phyloP scores from a whole-genome alignment of 2,329 filamentous ascomycete species.

The Diaporthe sp. region DNA sequence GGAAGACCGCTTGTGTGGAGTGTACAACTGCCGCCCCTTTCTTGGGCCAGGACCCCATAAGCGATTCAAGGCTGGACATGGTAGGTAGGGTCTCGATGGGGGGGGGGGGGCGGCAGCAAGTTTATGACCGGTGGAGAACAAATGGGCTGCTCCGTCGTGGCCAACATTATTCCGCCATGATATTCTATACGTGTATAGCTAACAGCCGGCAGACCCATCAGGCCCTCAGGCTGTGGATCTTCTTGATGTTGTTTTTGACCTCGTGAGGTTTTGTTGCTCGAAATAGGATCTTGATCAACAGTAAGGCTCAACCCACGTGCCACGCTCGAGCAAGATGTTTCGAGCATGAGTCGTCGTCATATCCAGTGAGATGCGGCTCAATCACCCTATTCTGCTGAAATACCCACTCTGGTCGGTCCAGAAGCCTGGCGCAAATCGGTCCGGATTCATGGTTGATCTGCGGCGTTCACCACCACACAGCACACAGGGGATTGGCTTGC shows the following conservation, averaged over 20 bases:
- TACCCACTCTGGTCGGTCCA: conserved; percentile 10
- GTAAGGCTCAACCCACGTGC: conserved; percentile 24
- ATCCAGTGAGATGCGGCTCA: conserved; percentile 23
- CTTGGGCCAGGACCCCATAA: not conserved
- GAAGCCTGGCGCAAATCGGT: conserved; percentile 5
- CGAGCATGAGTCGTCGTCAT: conserved; percentile 5
- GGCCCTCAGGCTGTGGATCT: too few relatives aligned
- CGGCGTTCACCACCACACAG: conserved; percentile 3
- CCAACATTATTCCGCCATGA: conserved; percentile 3
- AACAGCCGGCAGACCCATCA: not conserved
- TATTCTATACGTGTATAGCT: not conserved
- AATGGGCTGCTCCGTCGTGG: not conserved
- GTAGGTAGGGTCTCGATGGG: not conserved
- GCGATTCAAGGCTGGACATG: not conserved
- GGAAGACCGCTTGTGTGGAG: not conserved
- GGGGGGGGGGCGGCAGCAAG: conserved; percentile 2
- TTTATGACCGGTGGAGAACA: conserved; percentile 3
- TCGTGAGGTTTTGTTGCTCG: not conserved
- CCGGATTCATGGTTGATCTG: conserved; percentile 5
- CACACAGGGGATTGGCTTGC: not conserved
- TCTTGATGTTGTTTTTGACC: not conserved
- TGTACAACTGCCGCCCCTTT: conserved; percentile 26
- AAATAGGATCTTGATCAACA: not conserved
- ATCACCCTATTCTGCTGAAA: conserved; percentile 7
- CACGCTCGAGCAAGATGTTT: not conserved